These are phyloP conservation scores for Pleodorina starrii DNA, from an alignment of 139 green algal genomes.

Conservation along the genomic window DNA sequence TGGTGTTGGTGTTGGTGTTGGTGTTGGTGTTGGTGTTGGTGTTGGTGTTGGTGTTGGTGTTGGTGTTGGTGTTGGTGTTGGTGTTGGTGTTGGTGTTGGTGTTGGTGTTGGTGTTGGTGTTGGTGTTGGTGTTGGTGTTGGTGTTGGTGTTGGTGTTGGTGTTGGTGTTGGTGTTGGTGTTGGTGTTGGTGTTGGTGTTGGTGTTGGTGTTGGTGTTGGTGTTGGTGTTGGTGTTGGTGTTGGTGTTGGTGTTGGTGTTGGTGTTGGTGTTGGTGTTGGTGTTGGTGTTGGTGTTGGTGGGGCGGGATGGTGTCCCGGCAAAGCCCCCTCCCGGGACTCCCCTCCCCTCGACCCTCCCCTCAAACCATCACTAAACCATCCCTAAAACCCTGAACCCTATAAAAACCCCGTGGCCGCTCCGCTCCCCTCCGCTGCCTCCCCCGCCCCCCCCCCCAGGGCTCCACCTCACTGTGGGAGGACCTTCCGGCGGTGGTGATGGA, in stretches of 20 bases:
- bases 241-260: not conserved
- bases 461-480: conserved; percentile 21
- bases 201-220: not conserved
- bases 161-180: not conserved
- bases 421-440: not conserved
- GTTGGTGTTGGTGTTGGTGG: not conserved
- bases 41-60: no score
- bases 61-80: no score
- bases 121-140: not conserved
- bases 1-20: no score
- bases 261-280: not conserved
- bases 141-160: not conserved
- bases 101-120: not conserved
- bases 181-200: not conserved
- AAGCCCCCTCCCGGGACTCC: not conserved
- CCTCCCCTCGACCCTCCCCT: no score
- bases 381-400: no score
- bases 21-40: no score
- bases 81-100: no score
- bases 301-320: no score
- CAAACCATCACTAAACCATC: no score
- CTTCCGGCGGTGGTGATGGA: conserved; percentile 8
- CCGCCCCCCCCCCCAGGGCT: not conserved
- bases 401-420: no score
- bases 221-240: not conserved